phyloP scores from a whole-genome alignment of 306 rosid genomes.

The Aeschynomene evenia region DNA sequence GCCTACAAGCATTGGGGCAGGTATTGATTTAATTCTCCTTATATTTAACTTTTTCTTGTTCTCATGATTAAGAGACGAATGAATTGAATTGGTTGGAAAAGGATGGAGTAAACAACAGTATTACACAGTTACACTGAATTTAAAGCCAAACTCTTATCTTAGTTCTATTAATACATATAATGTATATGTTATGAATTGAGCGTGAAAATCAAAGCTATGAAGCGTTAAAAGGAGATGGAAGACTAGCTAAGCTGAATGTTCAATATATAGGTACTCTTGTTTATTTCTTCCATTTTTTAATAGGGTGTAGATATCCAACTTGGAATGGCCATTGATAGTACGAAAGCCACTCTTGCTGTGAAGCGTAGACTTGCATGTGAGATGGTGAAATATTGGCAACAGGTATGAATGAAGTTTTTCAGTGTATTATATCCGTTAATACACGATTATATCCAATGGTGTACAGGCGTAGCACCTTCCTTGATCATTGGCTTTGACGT shows the following conservation, averaged over 20 bases:
- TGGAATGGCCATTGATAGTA: constrained; percentile 91
- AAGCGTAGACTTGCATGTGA: constrained; percentile 98
- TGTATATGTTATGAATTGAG: neutral
- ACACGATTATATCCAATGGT: neutral
- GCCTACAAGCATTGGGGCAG: constrained; percentile 96
- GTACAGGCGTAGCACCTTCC: neutral
- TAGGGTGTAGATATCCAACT: constrained; percentile 97
- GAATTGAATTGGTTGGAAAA: neutral
- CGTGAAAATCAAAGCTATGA: constrained; percentile 12
- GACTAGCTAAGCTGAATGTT: neutral
- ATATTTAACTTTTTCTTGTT: neutral
- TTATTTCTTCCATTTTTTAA: constrained; percentile 27
- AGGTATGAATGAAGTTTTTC: constrained; percentile 50
- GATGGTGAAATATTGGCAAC: constrained; percentile 99
- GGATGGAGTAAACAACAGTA: neutral
- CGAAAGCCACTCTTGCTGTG: constrained; percentile 99
- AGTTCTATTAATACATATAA: neutral
- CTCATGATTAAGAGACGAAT: neutral
- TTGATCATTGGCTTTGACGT: neutral
- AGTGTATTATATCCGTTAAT: neutral
- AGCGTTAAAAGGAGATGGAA: neutral
- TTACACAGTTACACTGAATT: neutral
- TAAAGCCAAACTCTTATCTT: neutral
- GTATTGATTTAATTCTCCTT: constrained; percentile 37
- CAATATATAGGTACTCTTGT: neutral